Evolutionary conservation across 2,329 filamentous ascomycete species (phyloP).

Genomic region (Xylariomycetidae sp.): DNA sequence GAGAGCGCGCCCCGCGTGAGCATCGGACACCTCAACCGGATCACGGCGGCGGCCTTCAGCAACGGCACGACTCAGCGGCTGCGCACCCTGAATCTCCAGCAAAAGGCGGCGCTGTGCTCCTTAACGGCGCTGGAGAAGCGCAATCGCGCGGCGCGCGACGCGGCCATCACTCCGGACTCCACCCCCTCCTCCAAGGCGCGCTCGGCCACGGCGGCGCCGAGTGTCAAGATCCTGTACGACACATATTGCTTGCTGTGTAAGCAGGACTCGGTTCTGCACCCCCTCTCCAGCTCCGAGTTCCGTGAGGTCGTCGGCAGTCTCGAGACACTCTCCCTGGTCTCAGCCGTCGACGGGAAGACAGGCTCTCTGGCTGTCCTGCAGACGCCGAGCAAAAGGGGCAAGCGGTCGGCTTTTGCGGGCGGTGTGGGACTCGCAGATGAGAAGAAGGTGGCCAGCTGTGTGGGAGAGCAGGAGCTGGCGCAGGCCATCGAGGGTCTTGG

Average conservation of each 20-base stretch:
- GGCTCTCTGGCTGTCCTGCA: slow-evolving; percentile 59
- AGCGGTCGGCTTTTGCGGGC: slow-evolving; percentile 44
- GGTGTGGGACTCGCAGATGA: slow-evolving; percentile 58
- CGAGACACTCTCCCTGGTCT: slow-evolving; percentile 79
- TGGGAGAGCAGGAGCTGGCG: slow-evolving; percentile 73
- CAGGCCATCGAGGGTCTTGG: slow-evolving; percentile 60
- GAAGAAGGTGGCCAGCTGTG: slow-evolving; percentile 69
- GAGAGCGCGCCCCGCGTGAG: slow-evolving; percentile 82
- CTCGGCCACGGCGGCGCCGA: slow-evolving; percentile 58
- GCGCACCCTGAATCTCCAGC: slow-evolving; percentile 84
- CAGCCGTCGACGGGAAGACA: slow-evolving; percentile 61
- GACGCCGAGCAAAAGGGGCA: slow-evolving; percentile 65
- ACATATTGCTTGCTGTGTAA: slow-evolving; percentile 80
- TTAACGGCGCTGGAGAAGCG: slow-evolving; percentile 81
- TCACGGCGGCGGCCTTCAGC: slow-evolving; percentile 84
- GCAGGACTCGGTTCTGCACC: slow-evolving; percentile 80
- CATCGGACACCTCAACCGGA: slow-evolving; percentile 85
- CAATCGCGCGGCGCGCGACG: slow-evolving; percentile 47
- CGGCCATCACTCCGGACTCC: slow-evolving; percentile 27
- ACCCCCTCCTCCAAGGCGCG: slow-evolving; percentile 68
- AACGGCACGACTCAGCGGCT: slow-evolving; percentile 83
- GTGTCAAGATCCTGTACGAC: slow-evolving; percentile 76
- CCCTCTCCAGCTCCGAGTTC: slow-evolving; percentile 87
- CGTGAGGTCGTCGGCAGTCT: slow-evolving; percentile 85
- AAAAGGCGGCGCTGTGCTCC: slow-evolving; percentile 90